Evolutionary conservation across 768 basidiomycete species (phyloP).

Genomic region (Tubosaeta sp.): DNA sequence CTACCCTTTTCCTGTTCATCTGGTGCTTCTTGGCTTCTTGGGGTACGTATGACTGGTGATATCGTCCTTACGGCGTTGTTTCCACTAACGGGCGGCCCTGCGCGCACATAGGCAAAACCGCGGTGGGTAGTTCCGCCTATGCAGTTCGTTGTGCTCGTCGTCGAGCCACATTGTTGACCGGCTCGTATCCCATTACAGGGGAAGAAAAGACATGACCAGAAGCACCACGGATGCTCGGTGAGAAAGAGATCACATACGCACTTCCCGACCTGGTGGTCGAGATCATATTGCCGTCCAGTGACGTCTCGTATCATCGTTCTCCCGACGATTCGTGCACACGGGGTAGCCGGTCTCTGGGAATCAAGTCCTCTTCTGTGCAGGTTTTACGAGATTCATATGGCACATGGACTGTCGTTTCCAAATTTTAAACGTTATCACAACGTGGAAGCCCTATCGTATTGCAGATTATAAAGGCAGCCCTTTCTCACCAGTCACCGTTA

Average conservation of each 20-base stretch:
- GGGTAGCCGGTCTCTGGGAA: neutral
- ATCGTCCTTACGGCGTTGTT: neutral
- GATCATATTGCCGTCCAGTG: too few relatives aligned
- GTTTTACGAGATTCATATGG: neutral
- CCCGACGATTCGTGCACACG: neutral
- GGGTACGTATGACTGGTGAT: neutral
- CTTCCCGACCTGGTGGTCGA: too few relatives aligned
- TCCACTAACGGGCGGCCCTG: neutral
- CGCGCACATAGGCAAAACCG: neutral
- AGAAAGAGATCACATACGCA: neutral
- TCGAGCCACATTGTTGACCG: neutral
- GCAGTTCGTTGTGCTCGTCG: too few relatives aligned
- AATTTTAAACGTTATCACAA: constrained; percentile 9
- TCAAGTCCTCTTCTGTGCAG: neutral
- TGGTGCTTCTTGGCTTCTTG: neutral
- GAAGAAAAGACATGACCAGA: neutral
- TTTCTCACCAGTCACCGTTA: constrained; percentile 7
- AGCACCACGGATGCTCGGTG: neutral
- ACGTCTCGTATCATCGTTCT: neutral
- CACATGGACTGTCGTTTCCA: neutral
- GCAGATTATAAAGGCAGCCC: constrained; percentile 11
- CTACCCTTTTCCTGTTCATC: neutral
- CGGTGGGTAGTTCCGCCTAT: neutral
- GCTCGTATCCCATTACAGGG: neutral
- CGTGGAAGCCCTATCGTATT: constrained; percentile 7